These are phyloP conservation scores for Puccinia brachypodii DNA, from an alignment of 1,284 basidiomycete species.

Conservation along the genomic window DNA sequence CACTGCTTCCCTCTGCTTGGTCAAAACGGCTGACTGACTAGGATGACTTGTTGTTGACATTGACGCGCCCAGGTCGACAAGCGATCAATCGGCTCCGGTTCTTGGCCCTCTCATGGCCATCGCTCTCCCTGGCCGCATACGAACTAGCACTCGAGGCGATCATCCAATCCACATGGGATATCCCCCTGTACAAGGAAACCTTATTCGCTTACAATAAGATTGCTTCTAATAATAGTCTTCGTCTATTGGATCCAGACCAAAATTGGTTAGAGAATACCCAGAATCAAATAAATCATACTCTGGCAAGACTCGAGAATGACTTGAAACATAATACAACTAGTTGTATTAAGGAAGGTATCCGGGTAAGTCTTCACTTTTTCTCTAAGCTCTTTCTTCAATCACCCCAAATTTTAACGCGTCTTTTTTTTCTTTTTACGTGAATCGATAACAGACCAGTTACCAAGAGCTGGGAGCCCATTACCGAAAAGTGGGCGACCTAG, in stretches of 20 bases:
- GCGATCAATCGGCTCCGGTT: conserved; percentile 31
- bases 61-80: conserved; percentile 5
- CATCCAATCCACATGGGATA: conserved; percentile 24
- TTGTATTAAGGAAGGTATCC: conserved; percentile 90
- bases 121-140: conserved; percentile 6
- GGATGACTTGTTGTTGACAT: not conserved
- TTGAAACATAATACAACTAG: conserved; percentile 85
- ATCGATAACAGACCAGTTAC: conserved; percentile 69
- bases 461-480: conserved; percentile 77
- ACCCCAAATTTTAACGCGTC: no score
- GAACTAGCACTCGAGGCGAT: conserved; percentile 22
- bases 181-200: conserved; percentile 20
- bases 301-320: conserved; percentile 76
- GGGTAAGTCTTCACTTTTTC: conserved; percentile 63
- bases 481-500: conserved; percentile 68
- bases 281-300: conserved; percentile 66
- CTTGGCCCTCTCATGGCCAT: not conserved
- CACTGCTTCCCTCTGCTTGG: not conserved
- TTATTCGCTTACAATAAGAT: conserved; percentile 10
- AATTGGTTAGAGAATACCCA: conserved; percentile 69
- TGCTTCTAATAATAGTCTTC: not conserved
- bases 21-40: not conserved
- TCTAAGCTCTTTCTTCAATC: not conserved
- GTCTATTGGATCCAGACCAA: conserved; percentile 58
- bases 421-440: no score